Conservation (phyloP, 2,329 filamentous ascomycete genomes). For the Catunica adiposa region DNA sequence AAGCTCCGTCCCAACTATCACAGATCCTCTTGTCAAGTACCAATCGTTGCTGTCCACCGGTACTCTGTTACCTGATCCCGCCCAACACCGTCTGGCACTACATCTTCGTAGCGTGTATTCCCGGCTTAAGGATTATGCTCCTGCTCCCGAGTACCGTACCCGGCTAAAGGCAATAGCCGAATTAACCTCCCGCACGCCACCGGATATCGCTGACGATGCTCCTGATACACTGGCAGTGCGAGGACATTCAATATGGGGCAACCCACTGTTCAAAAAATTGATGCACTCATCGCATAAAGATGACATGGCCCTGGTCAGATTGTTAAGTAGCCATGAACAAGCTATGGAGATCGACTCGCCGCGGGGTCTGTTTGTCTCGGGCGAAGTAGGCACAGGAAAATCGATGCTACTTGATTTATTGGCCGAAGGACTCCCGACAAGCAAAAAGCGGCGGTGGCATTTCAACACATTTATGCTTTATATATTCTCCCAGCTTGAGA, state of each 20-base stretch:
- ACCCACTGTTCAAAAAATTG: constrained; percentile 42
- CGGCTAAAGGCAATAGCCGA: constrained; percentile 44
- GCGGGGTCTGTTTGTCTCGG: constrained; percentile 58
- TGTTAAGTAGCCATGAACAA: constrained; percentile 54
- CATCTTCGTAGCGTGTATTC: constrained; percentile 65
- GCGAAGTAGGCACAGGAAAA: constrained; percentile 70
- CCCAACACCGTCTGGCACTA: constrained; percentile 56
- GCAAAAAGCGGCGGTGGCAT: constrained; percentile 60
- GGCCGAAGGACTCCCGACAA: constrained; percentile 58
- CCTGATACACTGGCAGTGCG: constrained; percentile 28
- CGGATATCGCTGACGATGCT: constrained; percentile 16
- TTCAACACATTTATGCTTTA: constrained; percentile 81
- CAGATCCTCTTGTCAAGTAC: constrained; percentile 63
- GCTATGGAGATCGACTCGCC: constrained; percentile 58
- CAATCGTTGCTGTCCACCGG: constrained; percentile 52
- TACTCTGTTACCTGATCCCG: constrained; percentile 49
- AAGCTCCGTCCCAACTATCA: constrained; percentile 38
- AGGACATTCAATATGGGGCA: constrained; percentile 39
- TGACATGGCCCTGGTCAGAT: constrained; percentile 40
- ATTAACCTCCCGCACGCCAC: constrained; percentile 24
- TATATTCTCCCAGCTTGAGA: constrained; percentile 54
- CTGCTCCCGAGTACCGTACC: constrained; percentile 50
- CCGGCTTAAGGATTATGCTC: constrained; percentile 62
- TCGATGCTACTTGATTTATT: constrained; percentile 72
- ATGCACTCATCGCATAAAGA: constrained; percentile 25